phyloP scores from a whole-genome alignment of 192 early-diverging fungal species.

The Phlyctochytrium planicorne region DNA sequence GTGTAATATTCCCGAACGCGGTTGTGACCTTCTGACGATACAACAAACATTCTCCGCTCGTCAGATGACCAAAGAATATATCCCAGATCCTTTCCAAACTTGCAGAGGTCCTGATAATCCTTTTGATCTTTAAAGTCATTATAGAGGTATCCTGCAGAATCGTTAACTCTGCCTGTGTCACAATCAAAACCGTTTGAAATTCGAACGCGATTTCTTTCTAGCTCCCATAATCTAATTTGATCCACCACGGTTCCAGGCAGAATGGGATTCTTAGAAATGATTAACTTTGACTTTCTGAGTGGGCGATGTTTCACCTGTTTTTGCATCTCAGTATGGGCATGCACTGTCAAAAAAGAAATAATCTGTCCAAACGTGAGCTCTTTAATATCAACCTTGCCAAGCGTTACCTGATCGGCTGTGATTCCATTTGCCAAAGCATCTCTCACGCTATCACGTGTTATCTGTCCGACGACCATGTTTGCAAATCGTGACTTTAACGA shows the following conservation, averaged over 20 bases:
- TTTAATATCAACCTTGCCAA: slow-evolving; percentile 6
- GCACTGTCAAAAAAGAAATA: slow-evolving; percentile 81
- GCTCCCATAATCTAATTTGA: slow-evolving; percentile 95
- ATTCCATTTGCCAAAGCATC: slow-evolving; percentile 84
- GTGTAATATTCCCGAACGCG: slow-evolving; percentile 47
- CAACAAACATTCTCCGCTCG: slow-evolving; percentile 68
- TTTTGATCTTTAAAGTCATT: slow-evolving; percentile 66
- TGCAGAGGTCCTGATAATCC: slow-evolving; percentile 72
- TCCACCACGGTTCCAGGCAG: slow-evolving; percentile 91
- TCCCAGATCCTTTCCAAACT: slow-evolving; percentile 75
- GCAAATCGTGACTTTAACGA: slow-evolving; percentile 78
- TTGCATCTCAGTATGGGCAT: slow-evolving; percentile 93
- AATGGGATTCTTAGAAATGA: slow-evolving; percentile 47
- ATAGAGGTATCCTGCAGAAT: slow-evolving; percentile 63
- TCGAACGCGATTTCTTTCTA: slow-evolving; percentile 80
- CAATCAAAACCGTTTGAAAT: slow-evolving; percentile 18
- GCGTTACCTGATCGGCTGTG: slow-evolving; percentile 80
- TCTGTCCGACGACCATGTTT: slow-evolving; percentile 86
- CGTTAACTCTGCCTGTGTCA: background rate
- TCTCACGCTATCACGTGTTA: slow-evolving; percentile 85
- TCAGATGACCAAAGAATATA: slow-evolving; percentile 77
- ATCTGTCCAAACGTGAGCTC: slow-evolving; percentile 68
- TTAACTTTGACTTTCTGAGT: background rate
- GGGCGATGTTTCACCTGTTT: slow-evolving; percentile 43
- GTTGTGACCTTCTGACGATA: slow-evolving; percentile 72